Percentiles rank a stretch among this genome's conserved stretches.
Evolutionary conservation across 371 early-diverging fungal species (phyloP).

Genomic region (Mortierella sp.): DNA sequence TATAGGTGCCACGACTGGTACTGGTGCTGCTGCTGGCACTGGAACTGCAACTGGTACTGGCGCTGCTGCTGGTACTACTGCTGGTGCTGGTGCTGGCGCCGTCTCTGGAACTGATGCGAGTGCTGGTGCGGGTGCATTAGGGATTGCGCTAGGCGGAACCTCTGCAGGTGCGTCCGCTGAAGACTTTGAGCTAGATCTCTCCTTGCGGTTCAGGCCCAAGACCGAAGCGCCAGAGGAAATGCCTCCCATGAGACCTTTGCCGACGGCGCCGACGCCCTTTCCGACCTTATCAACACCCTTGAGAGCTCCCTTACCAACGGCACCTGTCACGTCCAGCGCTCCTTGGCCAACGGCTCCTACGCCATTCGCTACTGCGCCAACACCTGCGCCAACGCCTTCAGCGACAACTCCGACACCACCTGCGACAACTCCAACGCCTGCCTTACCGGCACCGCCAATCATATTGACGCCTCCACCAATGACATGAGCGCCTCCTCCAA

Average conservation of each 20-base stretch:
- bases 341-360: constrained; percentile 55
- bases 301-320: constrained; percentile 59
- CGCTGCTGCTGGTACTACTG: too few species aligned
- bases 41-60: not conserved
- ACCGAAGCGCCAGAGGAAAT: constrained; percentile 51
- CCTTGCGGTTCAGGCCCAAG: constrained; percentile 55
- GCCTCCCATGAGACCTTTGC: constrained; percentile 60
- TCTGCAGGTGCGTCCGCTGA: constrained; percentile 19
- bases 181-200: constrained; percentile 34
- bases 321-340: constrained; percentile 57
- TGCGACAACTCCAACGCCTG: constrained; percentile 53
- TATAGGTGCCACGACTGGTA: constrained; percentile 7
- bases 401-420: constrained; percentile 58
- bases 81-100: too few species aligned
- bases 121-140: not conserved
- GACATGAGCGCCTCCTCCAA: too few species aligned
- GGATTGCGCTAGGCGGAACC: constrained; percentile 9
- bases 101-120: too few species aligned
- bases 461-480: constrained; percentile 36
- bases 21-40: constrained; percentile 25
- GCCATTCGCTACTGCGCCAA: constrained; percentile 57
- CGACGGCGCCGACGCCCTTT: constrained; percentile 55
- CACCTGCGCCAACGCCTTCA: constrained; percentile 58
- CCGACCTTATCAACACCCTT: constrained; percentile 66
- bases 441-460: constrained; percentile 39